A percentile compares a stretch with the other conserved stretches of the same genome.
Conservation (phyloP, 2,329 filamentous ascomycete species). For the Teratosphaeria epicoccoides region DNA sequence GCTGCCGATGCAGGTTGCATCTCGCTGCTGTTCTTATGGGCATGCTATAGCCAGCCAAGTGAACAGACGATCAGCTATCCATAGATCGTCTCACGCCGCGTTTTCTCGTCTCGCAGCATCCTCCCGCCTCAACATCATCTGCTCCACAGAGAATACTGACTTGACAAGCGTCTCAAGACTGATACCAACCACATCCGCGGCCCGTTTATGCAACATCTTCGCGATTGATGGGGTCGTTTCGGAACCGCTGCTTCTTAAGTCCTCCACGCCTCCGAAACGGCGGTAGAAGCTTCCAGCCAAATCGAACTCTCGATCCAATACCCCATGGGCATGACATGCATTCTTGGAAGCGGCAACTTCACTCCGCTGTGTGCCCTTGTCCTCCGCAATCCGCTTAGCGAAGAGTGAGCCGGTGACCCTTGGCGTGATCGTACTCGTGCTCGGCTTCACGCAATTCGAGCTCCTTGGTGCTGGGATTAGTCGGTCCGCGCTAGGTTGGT, state of each 20-base stretch:
- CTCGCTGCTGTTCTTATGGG: not conserved
- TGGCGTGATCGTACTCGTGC: not conserved
- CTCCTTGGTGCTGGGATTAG: not conserved
- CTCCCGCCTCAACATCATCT: slow-evolving; percentile 31
- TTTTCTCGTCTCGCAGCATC: slow-evolving; percentile 5
- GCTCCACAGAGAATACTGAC: slow-evolving; percentile 42
- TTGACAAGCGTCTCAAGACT: slow-evolving; percentile 40
- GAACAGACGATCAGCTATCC: not conserved
- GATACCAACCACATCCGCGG: slow-evolving; percentile 40
- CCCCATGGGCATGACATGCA: slow-evolving; percentile 4
- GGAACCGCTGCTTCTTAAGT: slow-evolving; percentile 32
- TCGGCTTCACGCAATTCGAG: not conserved
- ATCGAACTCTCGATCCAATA: slow-evolving; percentile 18
- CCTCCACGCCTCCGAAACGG: slow-evolving; percentile 37
- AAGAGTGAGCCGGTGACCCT: not conserved
- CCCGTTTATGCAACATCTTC: slow-evolving; percentile 41
- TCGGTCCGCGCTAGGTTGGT: slow-evolving; percentile 9
- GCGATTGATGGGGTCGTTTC: slow-evolving; percentile 11
- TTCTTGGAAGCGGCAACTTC: not conserved
- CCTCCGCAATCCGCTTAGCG: not conserved
- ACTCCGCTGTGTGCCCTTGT: not conserved
- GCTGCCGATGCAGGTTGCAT: not conserved
- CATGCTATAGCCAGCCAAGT: not conserved
- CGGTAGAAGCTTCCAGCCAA: slow-evolving; percentile 39
- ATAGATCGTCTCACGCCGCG: not conserved